These are phyloP conservation scores for Rhodomyrtus psidioides DNA, from an alignment of 441 rosid species.

Conservation along the genomic window DNA sequence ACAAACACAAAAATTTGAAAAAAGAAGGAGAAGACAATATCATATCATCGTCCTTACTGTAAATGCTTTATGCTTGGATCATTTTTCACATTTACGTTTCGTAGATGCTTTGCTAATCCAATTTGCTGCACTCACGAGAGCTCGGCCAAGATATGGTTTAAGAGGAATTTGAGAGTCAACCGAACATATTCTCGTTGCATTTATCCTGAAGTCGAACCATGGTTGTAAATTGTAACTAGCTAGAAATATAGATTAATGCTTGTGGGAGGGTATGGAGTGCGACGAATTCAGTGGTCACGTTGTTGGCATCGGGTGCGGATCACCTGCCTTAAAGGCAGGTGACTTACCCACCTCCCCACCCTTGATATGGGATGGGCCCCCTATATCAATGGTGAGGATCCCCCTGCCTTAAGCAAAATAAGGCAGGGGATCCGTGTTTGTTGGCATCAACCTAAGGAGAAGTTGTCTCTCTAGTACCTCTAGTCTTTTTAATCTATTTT, in stretches of 20 bases:
- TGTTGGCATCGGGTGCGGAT: background rate
- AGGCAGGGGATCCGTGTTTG: too few relatives aligned
- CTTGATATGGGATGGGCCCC: too few relatives aligned
- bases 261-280: background rate
- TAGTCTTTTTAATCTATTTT: too few relatives aligned
- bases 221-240: fast-evolving
- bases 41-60: background rate
- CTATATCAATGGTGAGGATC: too few relatives aligned
- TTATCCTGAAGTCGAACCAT: background rate
- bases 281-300: background rate
- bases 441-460: too few relatives aligned
- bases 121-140: fast-evolving
- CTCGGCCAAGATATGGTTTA: background rate
- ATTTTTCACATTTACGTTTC: too few relatives aligned
- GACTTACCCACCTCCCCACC: too few relatives aligned
- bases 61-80: background rate
- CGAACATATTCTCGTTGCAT: background rate
- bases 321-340: too few relatives aligned
- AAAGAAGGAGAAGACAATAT: background rate
- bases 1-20: background rate
- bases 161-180: background rate
- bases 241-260: background rate
- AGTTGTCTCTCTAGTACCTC: too few relatives aligned
- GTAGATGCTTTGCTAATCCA: background rate
- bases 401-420: too few relatives aligned